Evolutionary conservation across 768 basidiomycete species (phyloP).

Genomic region (Suillus discolor): DNA sequence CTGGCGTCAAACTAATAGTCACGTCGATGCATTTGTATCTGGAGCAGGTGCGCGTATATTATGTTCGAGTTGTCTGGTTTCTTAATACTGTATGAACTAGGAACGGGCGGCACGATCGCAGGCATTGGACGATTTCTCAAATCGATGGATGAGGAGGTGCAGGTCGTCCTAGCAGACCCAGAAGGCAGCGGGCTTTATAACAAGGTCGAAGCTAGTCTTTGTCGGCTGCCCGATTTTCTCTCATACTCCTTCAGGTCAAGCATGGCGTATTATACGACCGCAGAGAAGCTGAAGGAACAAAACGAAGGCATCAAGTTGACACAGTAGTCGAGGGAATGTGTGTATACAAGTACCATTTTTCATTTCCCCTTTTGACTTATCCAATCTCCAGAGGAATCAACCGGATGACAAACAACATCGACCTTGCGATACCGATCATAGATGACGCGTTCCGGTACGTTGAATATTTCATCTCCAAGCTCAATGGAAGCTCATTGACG

Average conservation of each 20-base stretch:
- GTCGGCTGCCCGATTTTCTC: not conserved
- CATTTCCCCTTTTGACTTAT: not conserved
- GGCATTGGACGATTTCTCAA: conserved; percentile 84
- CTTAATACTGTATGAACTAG: conserved; percentile 36
- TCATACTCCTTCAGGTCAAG: conserved; percentile 58
- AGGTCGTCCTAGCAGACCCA: conserved; percentile 84
- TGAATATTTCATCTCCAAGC: not conserved
- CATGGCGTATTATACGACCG: conserved; percentile 93
- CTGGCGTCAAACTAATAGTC: conserved; percentile 88
- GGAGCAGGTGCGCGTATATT: conserved; percentile 67
- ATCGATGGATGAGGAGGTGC: conserved; percentile 62
- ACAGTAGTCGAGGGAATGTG: conserved; percentile 94
- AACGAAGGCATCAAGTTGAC: conserved; percentile 91
- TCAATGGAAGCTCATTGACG: not conserved
- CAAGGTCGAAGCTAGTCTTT: conserved; percentile 54
- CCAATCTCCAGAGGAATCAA: conserved; percentile 76
- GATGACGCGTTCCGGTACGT: conserved; percentile 85
- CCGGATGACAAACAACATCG: conserved; percentile 87
- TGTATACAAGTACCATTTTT: conserved; percentile 24
- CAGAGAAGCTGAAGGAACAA: conserved; percentile 93
- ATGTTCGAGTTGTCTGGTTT: not conserved
- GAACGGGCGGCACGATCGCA: conserved; percentile 96
- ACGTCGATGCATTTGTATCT: conserved; percentile 81
- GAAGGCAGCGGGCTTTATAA: conserved; percentile 95
- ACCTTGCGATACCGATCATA: conserved; percentile 79